A percentile compares a stretch with the other conserved stretches of the same genome.
These are phyloP conservation scores for Chrysosporium keratinophilum DNA, from an alignment of 2,329 filamentous ascomycete genomes.

Conservation along the genomic window DNA sequence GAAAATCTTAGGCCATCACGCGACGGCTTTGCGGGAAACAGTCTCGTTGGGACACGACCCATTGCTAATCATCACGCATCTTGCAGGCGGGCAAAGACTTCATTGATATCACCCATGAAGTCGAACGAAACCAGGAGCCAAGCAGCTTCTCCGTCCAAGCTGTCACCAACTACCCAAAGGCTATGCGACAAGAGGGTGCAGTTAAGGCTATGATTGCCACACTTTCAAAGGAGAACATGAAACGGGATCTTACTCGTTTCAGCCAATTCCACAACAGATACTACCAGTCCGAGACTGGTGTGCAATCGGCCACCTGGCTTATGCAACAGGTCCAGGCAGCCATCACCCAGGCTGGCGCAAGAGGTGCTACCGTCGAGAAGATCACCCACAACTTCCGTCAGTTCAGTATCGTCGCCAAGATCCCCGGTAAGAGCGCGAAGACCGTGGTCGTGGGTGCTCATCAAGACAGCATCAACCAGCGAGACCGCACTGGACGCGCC, in stretches of 20 bases:
- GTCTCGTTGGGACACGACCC: background rate
- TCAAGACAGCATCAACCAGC: slow-evolving; percentile 91
- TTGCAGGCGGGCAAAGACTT: slow-evolving; percentile 69
- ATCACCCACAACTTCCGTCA: slow-evolving; percentile 84
- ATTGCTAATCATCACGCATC: background rate
- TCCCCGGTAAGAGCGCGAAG: slow-evolving; percentile 73
- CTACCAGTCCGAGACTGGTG: slow-evolving; percentile 54
- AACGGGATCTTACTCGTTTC: slow-evolving; percentile 60
- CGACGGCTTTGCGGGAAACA: no score
- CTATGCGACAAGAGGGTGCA: slow-evolving; percentile 54
- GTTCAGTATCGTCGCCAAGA: slow-evolving; percentile 79
- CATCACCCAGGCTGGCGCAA: slow-evolving; percentile 60
- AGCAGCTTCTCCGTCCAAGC: slow-evolving; percentile 15
- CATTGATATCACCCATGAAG: slow-evolving; percentile 77
- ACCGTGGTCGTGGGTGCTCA: slow-evolving; percentile 85
- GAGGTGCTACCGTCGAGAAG: slow-evolving; percentile 57
- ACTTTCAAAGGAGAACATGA: slow-evolving; percentile 67
- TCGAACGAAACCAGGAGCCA: slow-evolving; percentile 37
- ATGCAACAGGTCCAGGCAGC: slow-evolving; percentile 62
- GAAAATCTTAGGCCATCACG: no score
- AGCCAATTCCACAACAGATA: slow-evolving; percentile 51
- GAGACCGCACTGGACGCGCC: slow-evolving; percentile 70
- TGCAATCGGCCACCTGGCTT: slow-evolving; percentile 78
- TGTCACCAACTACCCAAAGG: slow-evolving; percentile 54
- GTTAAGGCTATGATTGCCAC: slow-evolving; percentile 57